Evolutionary conservation across 352 stramenopile genomes (phyloP).

Genomic region (Pythium aphanidermatum): DNA sequence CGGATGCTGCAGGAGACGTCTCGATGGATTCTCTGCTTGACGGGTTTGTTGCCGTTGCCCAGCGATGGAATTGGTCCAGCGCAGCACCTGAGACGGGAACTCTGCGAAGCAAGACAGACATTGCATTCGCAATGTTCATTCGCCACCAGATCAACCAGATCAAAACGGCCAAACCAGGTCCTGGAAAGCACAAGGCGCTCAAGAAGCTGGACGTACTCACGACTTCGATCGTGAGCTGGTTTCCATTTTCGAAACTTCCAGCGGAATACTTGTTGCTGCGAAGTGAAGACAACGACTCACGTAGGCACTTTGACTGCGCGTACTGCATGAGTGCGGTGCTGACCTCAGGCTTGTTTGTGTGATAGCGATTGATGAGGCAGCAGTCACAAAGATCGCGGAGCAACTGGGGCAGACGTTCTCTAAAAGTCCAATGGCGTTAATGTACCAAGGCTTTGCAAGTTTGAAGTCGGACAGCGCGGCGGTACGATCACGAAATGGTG

Average conservation of each 20-base stretch:
- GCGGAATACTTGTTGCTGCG: slow-evolving; percentile 66
- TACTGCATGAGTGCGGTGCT: too few relatives aligned
- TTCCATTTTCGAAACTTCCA: slow-evolving; percentile 47
- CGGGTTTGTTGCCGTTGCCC: slow-evolving; percentile 43
- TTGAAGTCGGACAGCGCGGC: background rate
- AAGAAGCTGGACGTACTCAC: slow-evolving; percentile 45
- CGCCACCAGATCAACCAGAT: slow-evolving; percentile 52
- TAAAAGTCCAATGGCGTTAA: slow-evolving; percentile 16
- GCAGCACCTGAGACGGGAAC: slow-evolving; percentile 1
- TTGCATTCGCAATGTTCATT: slow-evolving; percentile 61
- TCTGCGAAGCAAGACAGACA: slow-evolving; percentile 30
- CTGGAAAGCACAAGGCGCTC: slow-evolving; percentile 31
- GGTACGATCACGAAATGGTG: background rate
- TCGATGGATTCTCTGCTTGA: slow-evolving; percentile 31
- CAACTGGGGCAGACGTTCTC: slow-evolving; percentile 2
- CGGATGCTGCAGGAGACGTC: slow-evolving; percentile 28
- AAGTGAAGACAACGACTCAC: slow-evolving; percentile 60
- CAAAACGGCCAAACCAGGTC: slow-evolving; percentile 23
- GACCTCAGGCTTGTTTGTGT: too few relatives aligned
- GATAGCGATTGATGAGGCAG: slow-evolving; percentile 4
- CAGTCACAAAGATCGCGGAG: background rate
- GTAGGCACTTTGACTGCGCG: slow-evolving; percentile 23
- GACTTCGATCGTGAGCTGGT: slow-evolving; percentile 44
- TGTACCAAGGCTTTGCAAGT: slow-evolving; percentile 14
- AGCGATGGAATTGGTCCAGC: slow-evolving; percentile 20